phyloP scores from a whole-genome alignment of 2,329 filamentous ascomycete genomes.

The Fulvia fulva region DNA sequence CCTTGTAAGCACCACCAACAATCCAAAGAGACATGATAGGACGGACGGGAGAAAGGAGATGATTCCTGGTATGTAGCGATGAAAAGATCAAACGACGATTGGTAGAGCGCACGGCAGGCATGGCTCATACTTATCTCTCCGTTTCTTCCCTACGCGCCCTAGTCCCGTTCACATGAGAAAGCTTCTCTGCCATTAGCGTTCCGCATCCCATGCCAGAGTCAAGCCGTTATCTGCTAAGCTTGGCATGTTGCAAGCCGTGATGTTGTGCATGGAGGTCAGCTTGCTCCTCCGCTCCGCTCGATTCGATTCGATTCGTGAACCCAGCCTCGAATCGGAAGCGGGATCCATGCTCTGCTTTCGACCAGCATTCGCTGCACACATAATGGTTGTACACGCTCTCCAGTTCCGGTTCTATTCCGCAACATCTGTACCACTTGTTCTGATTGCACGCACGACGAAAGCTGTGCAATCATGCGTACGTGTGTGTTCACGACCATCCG shows the following conservation, averaged over 20 bases:
- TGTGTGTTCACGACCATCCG: background rate
- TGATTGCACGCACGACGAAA: background rate
- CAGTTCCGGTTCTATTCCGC: conserved; percentile 6
- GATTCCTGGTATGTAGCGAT: background rate
- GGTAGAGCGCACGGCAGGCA: background rate
- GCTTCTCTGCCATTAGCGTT: background rate
- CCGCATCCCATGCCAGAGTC: background rate
- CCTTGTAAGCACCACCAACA: background rate
- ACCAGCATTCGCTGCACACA: background rate
- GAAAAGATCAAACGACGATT: background rate
- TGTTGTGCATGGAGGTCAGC: background rate
- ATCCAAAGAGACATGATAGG: background rate
- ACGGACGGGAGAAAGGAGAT: background rate
- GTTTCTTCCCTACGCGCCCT: background rate
- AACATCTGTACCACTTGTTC: background rate
- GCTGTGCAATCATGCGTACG: background rate
- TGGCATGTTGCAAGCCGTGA: background rate
- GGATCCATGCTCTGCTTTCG: background rate
- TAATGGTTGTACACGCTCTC: background rate
- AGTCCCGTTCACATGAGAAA: background rate
- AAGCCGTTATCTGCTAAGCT: background rate
- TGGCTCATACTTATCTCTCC: background rate
- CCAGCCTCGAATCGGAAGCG: background rate
- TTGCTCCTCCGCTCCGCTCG: background rate
- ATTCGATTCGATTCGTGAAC: conserved; percentile 1